Base-by-base conservation (phyloP, 2,329 filamentous ascomycete species). In the Knoxdaviesia proteae region DNA sequence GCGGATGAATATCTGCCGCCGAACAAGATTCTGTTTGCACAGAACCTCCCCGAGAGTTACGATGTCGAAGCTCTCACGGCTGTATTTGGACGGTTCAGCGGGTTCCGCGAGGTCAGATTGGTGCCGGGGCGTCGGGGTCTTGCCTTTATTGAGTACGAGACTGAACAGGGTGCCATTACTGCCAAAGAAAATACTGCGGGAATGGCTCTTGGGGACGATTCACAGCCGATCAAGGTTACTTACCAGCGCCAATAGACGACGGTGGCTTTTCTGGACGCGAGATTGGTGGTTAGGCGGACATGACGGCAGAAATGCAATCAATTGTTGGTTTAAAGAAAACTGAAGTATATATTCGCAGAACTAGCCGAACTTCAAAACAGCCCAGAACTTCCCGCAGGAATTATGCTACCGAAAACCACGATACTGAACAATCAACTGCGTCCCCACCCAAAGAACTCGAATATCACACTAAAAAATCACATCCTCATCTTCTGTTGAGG, bases 1-100 rank as follows among this genome's bases (percentile, higher is more conserved):
- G 86, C 87, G n/a, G 90, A 96, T 70, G 90, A 98, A 62, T 96
- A 94, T 59, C 73, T 96, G 4, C 88, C 88, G 4, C 88, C 90
- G 34, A 96, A 96, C 72, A 94, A 94, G 65, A 93, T 86, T 50
- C 71, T 98, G 34, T 93, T 96, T 63, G 67, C 96, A 47, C 84
- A 92, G 63, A 88, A 96, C 53, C 62, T 98, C 34, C 87, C 90
- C 6, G 83, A 88, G 48, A 81, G 84, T 49, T 84, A 82, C 60
- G 81, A 82, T 57, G 75, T 83, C 53, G 86, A 93, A 49, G 73
- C 69, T 30, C 71, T 98, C 43, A 80, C 77, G 0, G 68, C 70
- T 33, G 76, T 96, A 47, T 98, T 96, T 61, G 75, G 77, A 41
- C 77, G 81, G 40, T 98, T 92, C 63, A 83, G 93, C 48, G 88